phyloP scores from a whole-genome alignment of 495 filamentous ascomycete species.

The Neurospora sp. region DNA sequence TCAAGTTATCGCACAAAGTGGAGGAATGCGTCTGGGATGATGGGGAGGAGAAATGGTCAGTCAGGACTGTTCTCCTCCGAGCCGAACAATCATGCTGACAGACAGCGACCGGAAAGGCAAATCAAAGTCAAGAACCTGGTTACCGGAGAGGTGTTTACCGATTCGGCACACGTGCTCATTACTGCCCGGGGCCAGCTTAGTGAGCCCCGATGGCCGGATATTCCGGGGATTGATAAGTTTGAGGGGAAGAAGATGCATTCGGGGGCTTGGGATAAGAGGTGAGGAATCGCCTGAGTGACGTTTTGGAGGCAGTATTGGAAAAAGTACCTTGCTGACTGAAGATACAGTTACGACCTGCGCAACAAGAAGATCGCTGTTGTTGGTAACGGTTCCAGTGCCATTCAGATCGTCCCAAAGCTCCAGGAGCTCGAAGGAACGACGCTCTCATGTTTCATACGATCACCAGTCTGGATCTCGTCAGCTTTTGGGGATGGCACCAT shows the following conservation, averaged over 20 bases:
- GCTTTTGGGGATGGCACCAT: slow-evolving; percentile 32
- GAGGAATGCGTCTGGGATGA: slow-evolving; percentile 45
- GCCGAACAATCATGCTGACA: not conserved
- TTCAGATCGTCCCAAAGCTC: slow-evolving; percentile 60
- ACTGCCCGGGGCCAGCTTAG: slow-evolving; percentile 59
- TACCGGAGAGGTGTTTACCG: slow-evolving; percentile 25
- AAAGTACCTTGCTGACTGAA: not conserved
- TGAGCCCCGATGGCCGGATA: slow-evolving; percentile 45
- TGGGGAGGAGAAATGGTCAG: slow-evolving; percentile 42
- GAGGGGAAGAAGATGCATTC: slow-evolving; percentile 49
- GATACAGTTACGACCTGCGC: slow-evolving; percentile 31
- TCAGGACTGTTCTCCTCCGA: not conserved
- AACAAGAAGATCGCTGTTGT: slow-evolving; percentile 44
- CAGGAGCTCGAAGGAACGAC: slow-evolving; percentile 42
- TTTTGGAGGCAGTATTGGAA: not conserved
- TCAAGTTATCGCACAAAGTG: slow-evolving; percentile 31
- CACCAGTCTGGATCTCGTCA: slow-evolving; percentile 53
- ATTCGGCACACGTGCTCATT: slow-evolving; percentile 46
- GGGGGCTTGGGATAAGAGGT: slow-evolving; percentile 36
- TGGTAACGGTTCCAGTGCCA: slow-evolving; percentile 55
- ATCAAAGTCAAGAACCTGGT: slow-evolving; percentile 20
- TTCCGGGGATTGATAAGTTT: slow-evolving; percentile 45
- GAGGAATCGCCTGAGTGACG: not conserved
- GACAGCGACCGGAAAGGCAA: slow-evolving; percentile 6
- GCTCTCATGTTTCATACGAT: slow-evolving; percentile 56